These are phyloP conservation scores for Trypanosomatidae sp. DNA, from an alignment of 208 protist species.

Conservation along the genomic window DNA sequence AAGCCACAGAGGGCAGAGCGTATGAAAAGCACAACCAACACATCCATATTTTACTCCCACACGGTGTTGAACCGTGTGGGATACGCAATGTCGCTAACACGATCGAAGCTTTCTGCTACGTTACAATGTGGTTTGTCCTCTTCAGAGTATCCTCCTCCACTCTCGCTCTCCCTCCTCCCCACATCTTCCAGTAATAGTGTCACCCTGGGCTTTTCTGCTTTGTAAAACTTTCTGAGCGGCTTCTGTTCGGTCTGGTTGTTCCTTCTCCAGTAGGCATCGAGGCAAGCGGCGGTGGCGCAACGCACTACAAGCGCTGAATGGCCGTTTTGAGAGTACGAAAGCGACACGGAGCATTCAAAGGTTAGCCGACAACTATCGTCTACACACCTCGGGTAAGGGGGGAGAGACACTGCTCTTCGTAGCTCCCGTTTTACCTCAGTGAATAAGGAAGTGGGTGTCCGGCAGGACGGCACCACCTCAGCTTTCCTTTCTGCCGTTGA, in stretches of 20 bases:
- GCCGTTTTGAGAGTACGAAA: background rate
- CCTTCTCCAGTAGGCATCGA: background rate
- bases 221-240: no score
- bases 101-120: background rate
- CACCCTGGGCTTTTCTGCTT: background rate
- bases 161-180: background rate
- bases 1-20: background rate
- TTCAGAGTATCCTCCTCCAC: background rate
- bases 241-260: background rate
- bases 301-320: background rate
- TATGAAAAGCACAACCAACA: background rate
- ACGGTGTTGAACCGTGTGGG: no score
- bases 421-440: background rate
- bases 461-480: conserved; percentile 4
- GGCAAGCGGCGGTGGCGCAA: background rate
- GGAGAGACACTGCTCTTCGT: background rate
- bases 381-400: background rate
- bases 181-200: background rate
- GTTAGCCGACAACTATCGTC: background rate
- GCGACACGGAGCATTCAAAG: background rate
- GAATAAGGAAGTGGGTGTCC: background rate
- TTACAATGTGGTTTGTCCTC: background rate
- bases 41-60: background rate
- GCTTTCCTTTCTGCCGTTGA: conserved; percentile 27
- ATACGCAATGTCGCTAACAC: background rate